Evolutionary conservation across 495 filamentous ascomycete species (phyloP).

Genomic region (Pseudotulostoma volvatum): DNA sequence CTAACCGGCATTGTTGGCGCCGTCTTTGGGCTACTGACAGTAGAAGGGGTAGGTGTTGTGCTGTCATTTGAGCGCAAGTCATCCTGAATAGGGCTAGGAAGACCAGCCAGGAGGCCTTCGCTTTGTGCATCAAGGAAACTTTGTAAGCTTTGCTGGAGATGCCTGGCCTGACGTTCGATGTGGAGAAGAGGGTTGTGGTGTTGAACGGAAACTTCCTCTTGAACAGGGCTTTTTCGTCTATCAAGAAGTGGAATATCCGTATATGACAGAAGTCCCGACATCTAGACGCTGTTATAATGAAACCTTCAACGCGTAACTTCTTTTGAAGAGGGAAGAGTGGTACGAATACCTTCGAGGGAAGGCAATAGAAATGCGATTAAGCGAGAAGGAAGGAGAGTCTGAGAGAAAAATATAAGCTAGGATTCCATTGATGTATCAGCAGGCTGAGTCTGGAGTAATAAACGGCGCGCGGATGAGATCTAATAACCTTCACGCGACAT

Average conservation of each 20-base stretch:
- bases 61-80: slow-evolving; percentile 32
- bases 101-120: slow-evolving; percentile 46
- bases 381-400: too few species aligned
- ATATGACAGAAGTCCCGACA: slow-evolving; percentile 3
- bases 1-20: slow-evolving; percentile 40
- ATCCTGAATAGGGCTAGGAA: slow-evolving; percentile 19
- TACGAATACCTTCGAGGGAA: too few species aligned
- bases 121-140: slow-evolving; percentile 71
- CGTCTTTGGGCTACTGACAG: slow-evolving; percentile 10
- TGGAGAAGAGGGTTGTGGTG: slow-evolving; percentile 26
- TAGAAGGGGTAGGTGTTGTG: slow-evolving; percentile 24
- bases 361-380: too few species aligned
- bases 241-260: background rate
- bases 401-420: too few species aligned
- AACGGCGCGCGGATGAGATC: too few species aligned
- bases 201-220: slow-evolving; percentile 4
- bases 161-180: slow-evolving; percentile 28
- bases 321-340: too few species aligned
- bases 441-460: too few species aligned
- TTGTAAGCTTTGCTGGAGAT: slow-evolving; percentile 64
- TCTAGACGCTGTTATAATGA: too few species aligned
- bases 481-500: too few species aligned
- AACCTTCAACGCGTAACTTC: too few species aligned
- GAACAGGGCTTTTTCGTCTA: background rate
- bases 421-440: too few species aligned